phyloP scores from a whole-genome alignment of 306 rosid genomes.

The Urtica urens region DNA sequence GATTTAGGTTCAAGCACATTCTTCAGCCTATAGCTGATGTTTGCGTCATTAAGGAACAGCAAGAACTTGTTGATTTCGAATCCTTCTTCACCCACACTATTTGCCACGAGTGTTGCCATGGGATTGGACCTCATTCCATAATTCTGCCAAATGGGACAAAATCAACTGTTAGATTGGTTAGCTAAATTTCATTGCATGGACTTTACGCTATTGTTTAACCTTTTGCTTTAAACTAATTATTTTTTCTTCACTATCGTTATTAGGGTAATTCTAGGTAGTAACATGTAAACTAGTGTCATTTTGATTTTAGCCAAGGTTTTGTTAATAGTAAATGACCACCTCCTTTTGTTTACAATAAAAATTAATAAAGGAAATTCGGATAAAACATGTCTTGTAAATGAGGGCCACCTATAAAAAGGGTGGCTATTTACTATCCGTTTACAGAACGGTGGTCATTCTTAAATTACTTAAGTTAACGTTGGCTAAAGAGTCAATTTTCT shows the following conservation, averaged over 20 bases:
- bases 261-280: too few species aligned
- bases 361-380: too few species aligned
- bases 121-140: conserved; percentile 92
- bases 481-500: too few species aligned
- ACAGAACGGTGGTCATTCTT: too few species aligned
- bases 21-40: conserved; percentile 74
- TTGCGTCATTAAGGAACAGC: conserved; percentile 62
- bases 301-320: too few species aligned
- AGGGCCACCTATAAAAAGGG: too few species aligned
- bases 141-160: conserved; percentile 73
- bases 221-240: neutral
- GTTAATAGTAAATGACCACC: too few species aligned
- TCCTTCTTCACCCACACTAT: conserved; percentile 91
- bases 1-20: conserved; percentile 72
- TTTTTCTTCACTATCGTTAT: neutral
- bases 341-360: too few species aligned
- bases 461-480: too few species aligned
- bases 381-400: too few species aligned
- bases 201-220: neutral
- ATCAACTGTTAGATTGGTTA: conserved; percentile 91
- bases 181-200: conserved; percentile 17
- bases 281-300: too few species aligned
- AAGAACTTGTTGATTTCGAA: conserved; percentile 70
- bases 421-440: too few species aligned
- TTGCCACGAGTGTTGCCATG: conserved; percentile 99